Conservation (phyloP, 148 eudicot species). For the Nyssa sinensis region DNA sequence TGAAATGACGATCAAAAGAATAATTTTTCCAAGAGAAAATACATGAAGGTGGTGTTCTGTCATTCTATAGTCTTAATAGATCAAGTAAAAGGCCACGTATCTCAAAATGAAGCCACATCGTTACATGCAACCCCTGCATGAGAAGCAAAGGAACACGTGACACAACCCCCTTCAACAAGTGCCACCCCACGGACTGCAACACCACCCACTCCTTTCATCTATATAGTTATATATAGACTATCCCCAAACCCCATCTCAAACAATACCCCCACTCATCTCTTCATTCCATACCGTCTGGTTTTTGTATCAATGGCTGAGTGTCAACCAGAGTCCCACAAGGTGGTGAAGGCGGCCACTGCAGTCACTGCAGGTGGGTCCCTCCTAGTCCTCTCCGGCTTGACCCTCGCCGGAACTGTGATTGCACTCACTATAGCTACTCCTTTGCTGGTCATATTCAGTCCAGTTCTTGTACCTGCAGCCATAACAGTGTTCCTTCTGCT, state of each 20-base stretch:
- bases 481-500: constrained; percentile 35
- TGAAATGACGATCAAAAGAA: no score
- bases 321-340: constrained; percentile 31
- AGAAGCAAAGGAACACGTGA: constrained; percentile 34
- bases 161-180: constrained; percentile 24
- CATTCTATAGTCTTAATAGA: no score
- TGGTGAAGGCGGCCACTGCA: constrained; percentile 44
- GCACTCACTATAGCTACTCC: constrained; percentile 51
- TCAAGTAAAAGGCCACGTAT: not conserved
- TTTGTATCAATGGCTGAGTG: not conserved
- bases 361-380: constrained; percentile 42
- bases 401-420: constrained; percentile 44
- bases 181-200: no score
- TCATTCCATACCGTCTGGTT: not conserved
- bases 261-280: not conserved
- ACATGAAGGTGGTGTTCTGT: no score
- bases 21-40: no score
- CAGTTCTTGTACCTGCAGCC: constrained; percentile 59
- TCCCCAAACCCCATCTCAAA: not conserved
- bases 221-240: not conserved
- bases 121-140: constrained; percentile 31
- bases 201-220: not conserved
- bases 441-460: constrained; percentile 56
- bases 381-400: constrained; percentile 33
- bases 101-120: not conserved